Conservation (phyloP, 805 yeast species). For the Pichia occidentalis region DNA sequence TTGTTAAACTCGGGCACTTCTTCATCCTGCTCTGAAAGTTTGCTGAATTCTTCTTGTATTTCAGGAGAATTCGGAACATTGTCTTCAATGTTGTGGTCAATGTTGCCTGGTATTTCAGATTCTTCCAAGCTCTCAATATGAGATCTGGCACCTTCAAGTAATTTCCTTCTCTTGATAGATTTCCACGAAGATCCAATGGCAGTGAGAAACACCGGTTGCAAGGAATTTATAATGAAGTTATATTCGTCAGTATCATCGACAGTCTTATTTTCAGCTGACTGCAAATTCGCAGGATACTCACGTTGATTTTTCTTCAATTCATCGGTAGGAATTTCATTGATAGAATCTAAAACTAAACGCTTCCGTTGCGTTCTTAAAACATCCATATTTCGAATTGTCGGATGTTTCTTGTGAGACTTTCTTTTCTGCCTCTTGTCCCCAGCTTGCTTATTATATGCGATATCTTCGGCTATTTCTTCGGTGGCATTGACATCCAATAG, state of each 20-base stretch:
- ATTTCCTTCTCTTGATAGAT: constrained; percentile 14
- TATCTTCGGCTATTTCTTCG: constrained; percentile 13
- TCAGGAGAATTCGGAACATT: too few relatives aligned
- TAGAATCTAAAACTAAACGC: constrained; percentile 40
- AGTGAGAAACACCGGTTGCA: constrained; percentile 9
- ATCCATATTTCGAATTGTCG: constrained; percentile 29
- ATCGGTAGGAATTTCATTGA: constrained; percentile 39
- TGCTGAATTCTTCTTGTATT: too few relatives aligned
- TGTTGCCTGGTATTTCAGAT: neutral
- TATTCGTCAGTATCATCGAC: neutral
- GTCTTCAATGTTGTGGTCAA: too few relatives aligned
- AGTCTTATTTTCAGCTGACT: neutral
- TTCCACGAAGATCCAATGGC: constrained; percentile 16
- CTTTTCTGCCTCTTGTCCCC: constrained; percentile 5
- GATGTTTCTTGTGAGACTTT: too few relatives aligned
- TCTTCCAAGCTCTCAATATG: neutral
- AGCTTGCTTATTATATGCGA: neutral
- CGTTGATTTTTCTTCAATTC: constrained; percentile 28
- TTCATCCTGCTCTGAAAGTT: too few relatives aligned
- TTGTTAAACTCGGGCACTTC: constrained; percentile 1
- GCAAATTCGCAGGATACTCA: constrained; percentile 18
- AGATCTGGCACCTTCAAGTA: constrained; percentile 1
- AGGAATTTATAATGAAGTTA: constrained; percentile 6
- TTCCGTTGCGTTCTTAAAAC: constrained; percentile 46
- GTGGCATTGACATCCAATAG: neutral